phyloP scores from a whole-genome alignment of 1,284 basidiomycete species.

The Phenoliferia sp. region DNA sequence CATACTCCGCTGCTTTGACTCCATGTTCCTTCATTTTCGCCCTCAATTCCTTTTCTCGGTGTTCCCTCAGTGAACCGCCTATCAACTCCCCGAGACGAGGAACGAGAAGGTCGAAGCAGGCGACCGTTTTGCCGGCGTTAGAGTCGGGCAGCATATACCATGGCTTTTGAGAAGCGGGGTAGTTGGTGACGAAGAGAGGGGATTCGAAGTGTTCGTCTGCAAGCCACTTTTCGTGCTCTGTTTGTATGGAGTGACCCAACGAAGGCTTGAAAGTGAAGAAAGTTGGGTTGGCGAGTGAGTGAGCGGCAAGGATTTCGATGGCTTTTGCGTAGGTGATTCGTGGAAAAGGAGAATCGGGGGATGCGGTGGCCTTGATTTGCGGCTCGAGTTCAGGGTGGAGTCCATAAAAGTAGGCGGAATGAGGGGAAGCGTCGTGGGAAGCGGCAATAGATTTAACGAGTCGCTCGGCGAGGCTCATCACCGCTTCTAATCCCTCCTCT shows the following conservation, averaged over 20 bases:
- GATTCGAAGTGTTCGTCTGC: conserved; percentile 57
- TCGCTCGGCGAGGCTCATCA: conserved; percentile 69
- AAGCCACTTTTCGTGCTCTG: conserved; percentile 90
- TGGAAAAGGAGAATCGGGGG: background rate
- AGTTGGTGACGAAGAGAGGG: conserved; percentile 88
- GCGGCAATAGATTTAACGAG: conserved; percentile 51
- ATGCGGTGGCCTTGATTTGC: conserved; percentile 3
- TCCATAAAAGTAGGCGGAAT: background rate
- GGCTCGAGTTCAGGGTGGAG: background rate
- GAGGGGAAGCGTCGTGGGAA: background rate
- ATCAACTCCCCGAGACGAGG: conserved; percentile 84
- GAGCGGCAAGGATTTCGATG: conserved; percentile 54
- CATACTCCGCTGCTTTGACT: conserved; percentile 56
- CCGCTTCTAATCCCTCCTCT: conserved; percentile 43
- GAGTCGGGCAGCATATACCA: conserved; percentile 86
- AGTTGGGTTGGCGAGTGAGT: conserved; percentile 37
- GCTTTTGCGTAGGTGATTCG: conserved; percentile 78
- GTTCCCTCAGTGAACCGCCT: conserved; percentile 87
- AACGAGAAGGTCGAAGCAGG: conserved; percentile 90
- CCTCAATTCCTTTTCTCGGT: conserved; percentile 59
- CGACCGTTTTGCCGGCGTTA: conserved; percentile 56
- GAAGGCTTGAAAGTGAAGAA: conserved; percentile 49
- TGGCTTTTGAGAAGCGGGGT: conserved; percentile 76
- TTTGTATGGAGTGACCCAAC: conserved; percentile 70
- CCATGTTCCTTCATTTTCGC: conserved; percentile 53